These are phyloP conservation scores for Tirmania nivea DNA, from an alignment of 495 filamentous ascomycete genomes.

Conservation along the genomic window DNA sequence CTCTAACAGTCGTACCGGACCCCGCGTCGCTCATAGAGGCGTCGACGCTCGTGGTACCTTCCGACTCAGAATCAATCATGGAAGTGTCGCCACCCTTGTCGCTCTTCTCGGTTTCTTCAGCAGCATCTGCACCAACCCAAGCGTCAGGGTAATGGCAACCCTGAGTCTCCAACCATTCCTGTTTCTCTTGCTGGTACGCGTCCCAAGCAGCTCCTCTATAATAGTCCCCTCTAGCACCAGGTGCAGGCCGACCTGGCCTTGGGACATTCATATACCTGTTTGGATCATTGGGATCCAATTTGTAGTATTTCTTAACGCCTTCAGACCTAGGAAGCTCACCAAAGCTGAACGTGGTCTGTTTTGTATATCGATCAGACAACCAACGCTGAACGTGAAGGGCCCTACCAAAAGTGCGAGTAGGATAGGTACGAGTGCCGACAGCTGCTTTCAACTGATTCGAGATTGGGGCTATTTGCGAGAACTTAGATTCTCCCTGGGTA, in stretches of 20 bases:
- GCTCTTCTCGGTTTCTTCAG: not conserved
- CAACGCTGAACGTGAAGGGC: not conserved
- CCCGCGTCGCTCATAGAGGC: not conserved
- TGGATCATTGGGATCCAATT: not conserved
- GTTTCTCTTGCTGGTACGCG: not conserved
- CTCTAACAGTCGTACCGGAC: too few relatives aligned
- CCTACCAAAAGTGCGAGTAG: not conserved
- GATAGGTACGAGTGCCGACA: not conserved
- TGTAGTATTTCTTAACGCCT: not conserved
- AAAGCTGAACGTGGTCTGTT: not conserved
- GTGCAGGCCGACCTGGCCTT: not conserved
- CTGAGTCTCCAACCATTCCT: not conserved
- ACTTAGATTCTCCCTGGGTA: too few relatives aligned
- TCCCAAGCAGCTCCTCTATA: not conserved
- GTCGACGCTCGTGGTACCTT: not conserved
- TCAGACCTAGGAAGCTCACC: not conserved
- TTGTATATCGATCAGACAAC: not conserved
- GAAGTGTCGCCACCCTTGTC: not conserved
- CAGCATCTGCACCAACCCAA: not conserved
- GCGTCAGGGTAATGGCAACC: not conserved
- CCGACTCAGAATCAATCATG: not conserved
- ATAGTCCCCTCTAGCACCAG: not conserved
- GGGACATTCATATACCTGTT: not conserved
- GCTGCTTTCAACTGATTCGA: not conserved
- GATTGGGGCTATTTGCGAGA: not conserved